These are phyloP conservation scores for Naganishia kalamii DNA, from an alignment of 768 basidiomycete genomes.

Conservation along the genomic window DNA sequence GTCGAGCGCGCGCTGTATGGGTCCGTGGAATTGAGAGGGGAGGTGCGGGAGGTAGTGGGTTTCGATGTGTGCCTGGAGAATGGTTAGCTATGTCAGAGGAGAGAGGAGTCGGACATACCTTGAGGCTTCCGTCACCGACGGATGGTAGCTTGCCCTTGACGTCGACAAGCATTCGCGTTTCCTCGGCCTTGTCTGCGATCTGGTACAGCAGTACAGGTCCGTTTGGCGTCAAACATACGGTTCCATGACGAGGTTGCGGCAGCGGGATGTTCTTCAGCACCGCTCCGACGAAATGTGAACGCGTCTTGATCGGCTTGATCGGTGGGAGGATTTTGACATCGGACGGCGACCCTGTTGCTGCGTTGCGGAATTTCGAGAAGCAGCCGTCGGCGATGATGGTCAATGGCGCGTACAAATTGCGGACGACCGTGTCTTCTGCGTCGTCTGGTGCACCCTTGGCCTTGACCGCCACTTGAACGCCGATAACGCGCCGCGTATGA, in stretches of 20 bases:
- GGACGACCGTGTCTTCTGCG: slow-evolving; percentile 31
- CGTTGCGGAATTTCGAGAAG: slow-evolving; percentile 79
- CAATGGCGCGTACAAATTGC: slow-evolving; percentile 64
- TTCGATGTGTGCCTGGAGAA: slow-evolving; percentile 60
- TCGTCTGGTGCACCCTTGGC: slow-evolving; percentile 52
- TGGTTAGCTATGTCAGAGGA: neutral
- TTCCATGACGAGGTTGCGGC: slow-evolving; percentile 53
- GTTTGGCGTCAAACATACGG: slow-evolving; percentile 71
- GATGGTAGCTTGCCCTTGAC: slow-evolving; percentile 74
- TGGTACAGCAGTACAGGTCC: slow-evolving; percentile 93
- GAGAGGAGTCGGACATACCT: slow-evolving; percentile 49
- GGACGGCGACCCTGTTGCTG: neutral
- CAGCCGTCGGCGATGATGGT: slow-evolving; percentile 90
- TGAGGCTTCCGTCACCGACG: slow-evolving; percentile 55
- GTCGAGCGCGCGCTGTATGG: slow-evolving; percentile 65
- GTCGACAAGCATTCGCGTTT: slow-evolving; percentile 91
- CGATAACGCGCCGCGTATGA: slow-evolving; percentile 55
- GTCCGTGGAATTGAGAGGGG: slow-evolving; percentile 61
- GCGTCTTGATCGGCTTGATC: slow-evolving; percentile 47
- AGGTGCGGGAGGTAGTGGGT: slow-evolving; percentile 71
- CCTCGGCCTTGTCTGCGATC: slow-evolving; percentile 62
- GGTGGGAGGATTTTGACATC: neutral
- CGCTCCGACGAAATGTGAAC: slow-evolving; percentile 76
- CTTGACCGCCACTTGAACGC: slow-evolving; percentile 38
- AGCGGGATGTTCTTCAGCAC: slow-evolving; percentile 66